These are phyloP conservation scores for Cornus controversa DNA, from an alignment of 148 eudicot species.

Conservation along the genomic window DNA sequence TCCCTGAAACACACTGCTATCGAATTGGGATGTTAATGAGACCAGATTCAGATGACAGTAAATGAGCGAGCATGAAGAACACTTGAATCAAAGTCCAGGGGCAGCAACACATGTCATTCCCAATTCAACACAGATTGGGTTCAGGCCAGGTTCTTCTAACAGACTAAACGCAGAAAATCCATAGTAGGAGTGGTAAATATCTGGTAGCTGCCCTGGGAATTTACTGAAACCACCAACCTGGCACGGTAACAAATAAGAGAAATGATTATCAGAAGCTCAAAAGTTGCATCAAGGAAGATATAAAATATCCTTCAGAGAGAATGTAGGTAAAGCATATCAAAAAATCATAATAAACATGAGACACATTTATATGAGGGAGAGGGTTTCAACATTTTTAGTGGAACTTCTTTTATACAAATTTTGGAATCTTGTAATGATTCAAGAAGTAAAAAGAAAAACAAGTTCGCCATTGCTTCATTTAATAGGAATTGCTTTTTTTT, in stretches of 20 bases:
- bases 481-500: too few species aligned
- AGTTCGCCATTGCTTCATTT: too few species aligned
- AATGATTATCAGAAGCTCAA: neutral
- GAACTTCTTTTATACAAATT: too few species aligned
- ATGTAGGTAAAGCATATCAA: neutral
- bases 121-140: constrained; percentile 55
- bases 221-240: constrained; percentile 97
- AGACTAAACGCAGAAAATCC: constrained; percentile 84
- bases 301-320: neutral
- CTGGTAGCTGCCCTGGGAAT: constrained; percentile 70
- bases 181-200: constrained; percentile 86
- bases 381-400: neutral
- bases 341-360: neutral
- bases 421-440: too few species aligned
- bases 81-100: constrained; percentile 22
- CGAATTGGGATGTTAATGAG: constrained; percentile 7
- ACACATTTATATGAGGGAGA: neutral
- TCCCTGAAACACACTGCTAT: neutral
- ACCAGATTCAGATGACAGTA: neutral
- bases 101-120: constrained; percentile 59
- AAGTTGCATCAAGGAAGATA: neutral
- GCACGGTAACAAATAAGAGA: constrained; percentile 10
- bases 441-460: too few species aligned
- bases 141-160: constrained; percentile 59
- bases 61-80: neutral